Percentiles rank a stretch among this genome's conserved stretches.
Evolutionary conservation across 2,329 filamentous ascomycete genomes (phyloP).

Genomic region (Trichoderma sp.): DNA sequence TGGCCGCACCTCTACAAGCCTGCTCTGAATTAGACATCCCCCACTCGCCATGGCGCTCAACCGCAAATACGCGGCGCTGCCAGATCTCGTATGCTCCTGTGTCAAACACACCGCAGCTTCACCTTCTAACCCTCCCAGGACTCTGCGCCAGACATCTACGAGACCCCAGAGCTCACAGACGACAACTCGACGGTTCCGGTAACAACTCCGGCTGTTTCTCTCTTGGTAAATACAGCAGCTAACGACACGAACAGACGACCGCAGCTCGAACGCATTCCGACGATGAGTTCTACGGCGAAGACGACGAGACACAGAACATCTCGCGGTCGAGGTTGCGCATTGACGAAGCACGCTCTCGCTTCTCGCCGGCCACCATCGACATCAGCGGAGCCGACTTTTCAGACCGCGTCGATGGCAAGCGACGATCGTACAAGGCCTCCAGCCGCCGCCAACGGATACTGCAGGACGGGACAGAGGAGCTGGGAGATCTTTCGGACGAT

Average conservation of each 20-base stretch:
- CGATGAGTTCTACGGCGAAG: conserved; percentile 64
- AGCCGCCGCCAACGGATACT: conserved; percentile 66
- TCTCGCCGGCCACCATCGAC: conserved; percentile 74
- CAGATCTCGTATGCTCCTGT: conserved; percentile 65
- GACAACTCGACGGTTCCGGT: conserved; percentile 85
- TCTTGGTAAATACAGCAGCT: conserved; percentile 30
- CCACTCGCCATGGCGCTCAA: conserved; percentile 68
- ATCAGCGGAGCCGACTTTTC: conserved; percentile 83
- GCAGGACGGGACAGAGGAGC: conserved; percentile 65
- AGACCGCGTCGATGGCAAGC: conserved; percentile 79
- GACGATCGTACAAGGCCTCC: conserved; percentile 79
- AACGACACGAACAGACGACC: conserved; percentile 49
- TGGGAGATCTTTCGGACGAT: conserved; percentile 77
- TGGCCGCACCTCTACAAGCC: not conserved
- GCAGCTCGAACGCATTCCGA: conserved; percentile 61
- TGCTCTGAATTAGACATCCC: not conserved
- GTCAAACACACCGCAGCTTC: conserved; percentile 23
- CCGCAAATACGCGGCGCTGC: conserved; percentile 79
- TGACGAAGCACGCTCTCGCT: conserved; percentile 77
- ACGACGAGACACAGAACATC: conserved; percentile 68
- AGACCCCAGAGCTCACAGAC: conserved; percentile 90
- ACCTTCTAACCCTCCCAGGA: conserved; percentile 59
- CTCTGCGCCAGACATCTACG: conserved; percentile 91
- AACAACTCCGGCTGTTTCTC: conserved; percentile 39
- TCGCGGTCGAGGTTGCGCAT: conserved; percentile 76